Percentiles rank a stretch among this genome's conserved stretches.
Evolutionary conservation across 176 grass and related monocot species (phyloP).

Genomic region (Tillandsia fasciculata): DNA sequence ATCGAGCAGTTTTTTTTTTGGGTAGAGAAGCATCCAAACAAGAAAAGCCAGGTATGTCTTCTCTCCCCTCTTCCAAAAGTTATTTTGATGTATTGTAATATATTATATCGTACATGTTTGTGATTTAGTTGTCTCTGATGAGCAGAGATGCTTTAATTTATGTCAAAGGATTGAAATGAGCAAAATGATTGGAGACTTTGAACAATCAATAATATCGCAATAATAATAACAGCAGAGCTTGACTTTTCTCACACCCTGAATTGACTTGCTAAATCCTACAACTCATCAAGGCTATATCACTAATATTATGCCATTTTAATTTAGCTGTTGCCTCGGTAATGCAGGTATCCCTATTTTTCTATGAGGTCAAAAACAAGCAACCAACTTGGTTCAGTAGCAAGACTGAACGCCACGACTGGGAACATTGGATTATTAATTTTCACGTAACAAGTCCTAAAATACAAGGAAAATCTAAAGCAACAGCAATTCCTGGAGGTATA

Average conservation of each 20-base stretch:
- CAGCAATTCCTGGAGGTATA: slow-evolving; percentile 42
- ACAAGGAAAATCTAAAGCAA: slow-evolving; percentile 48
- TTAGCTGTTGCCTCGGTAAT: slow-evolving; percentile 2
- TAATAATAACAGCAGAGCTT: neutral
- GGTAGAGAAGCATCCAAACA: slow-evolving; percentile 92
- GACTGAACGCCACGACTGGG: slow-evolving; percentile 77
- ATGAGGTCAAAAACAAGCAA: slow-evolving; percentile 67
- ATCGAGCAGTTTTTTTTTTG: slow-evolving; percentile 59
- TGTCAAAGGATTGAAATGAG: neutral
- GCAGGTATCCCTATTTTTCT: slow-evolving; percentile 81
- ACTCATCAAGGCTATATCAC: neutral
- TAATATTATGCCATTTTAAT: slow-evolving; percentile 21
- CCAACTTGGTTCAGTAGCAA: slow-evolving; percentile 74
- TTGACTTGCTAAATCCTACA: slow-evolving; percentile 11
- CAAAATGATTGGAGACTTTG: too few species aligned
- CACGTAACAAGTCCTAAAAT: slow-evolving; percentile 53
- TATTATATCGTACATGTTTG: too few species aligned
- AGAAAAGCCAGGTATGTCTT: slow-evolving; percentile 60
- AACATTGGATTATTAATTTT: slow-evolving; percentile 87
- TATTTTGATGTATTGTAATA: neutral
- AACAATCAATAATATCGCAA: neutral
- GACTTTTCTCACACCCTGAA: slow-evolving; percentile 4
- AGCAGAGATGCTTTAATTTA: neutral
- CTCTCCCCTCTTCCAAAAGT: neutral
- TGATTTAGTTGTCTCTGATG: too few species aligned